Evolutionary conservation across 805 yeast species (phyloP), one percentile per base, ranked within the genome.

Genomic region (Metschnikowia colocasiae): DNA sequence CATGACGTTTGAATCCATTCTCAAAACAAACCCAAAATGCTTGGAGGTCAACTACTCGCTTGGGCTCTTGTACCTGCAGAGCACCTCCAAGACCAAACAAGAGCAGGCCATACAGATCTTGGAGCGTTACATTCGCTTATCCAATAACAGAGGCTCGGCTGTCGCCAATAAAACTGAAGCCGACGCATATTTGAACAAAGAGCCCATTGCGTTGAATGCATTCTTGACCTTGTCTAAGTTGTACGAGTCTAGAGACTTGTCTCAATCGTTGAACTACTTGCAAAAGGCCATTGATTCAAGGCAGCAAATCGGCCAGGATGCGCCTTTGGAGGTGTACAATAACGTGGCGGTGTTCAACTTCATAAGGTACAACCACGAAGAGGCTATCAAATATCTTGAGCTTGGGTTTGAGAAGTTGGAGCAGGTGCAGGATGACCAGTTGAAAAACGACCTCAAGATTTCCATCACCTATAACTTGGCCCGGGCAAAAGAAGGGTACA

Each of bases 311-410:
- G 61, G 64, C 39, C 76, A 81, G 36, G 74, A 73, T 30, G 70
- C 75, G 2, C 80, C 82, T 2, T 66, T 78, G 39, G 85, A 82
- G 55, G 69, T 92, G 25, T 73, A 82, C 58, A 90, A 89, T 61
- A 94, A 94, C 58, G 73, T 89, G 55, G 98, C 95, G 37, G 95
- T 87, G 4, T 80, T 89, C 64, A 79, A 87, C 48, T 85, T 86
- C 59, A 71, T 82, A 52, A 82, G 78, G 52, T 82, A 81, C 22
- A 80, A 83, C 55, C 69, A 65, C 43, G 81, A 74, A 2, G 78
- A 78, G 4, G 83, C 97, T 0, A 64, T 74, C 18, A 68, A 72
- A 4, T 73, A 74, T 50, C 87, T 87, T 59, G 67, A 75, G 48
- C 61, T 62, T 35, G 82, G 89, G 1, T 48, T 62, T 6, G 62